These are phyloP conservation scores for Aspergillus melleus DNA, from an alignment of 2,329 filamentous ascomycete species.

Conservation along the genomic window DNA sequence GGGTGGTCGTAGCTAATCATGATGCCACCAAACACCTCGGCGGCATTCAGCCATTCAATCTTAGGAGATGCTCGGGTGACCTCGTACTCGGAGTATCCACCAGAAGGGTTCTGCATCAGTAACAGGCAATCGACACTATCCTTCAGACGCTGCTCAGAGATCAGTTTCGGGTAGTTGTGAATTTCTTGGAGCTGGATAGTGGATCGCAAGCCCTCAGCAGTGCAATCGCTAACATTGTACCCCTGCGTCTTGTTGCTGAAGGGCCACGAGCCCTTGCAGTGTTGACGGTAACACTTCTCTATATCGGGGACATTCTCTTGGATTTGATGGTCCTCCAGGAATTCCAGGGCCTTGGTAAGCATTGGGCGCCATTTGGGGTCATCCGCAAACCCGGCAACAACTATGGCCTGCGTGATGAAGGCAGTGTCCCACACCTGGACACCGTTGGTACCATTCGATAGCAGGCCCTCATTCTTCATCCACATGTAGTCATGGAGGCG, in stretches of 20 bases:
- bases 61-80: conserved; percentile 72
- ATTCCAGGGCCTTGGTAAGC: conserved; percentile 77
- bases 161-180: conserved; percentile 69
- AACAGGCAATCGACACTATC: conserved; percentile 89
- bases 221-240: conserved; percentile 93
- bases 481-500: conserved; percentile 84
- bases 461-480: conserved; percentile 89
- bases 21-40: conserved; percentile 93
- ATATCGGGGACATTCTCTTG: conserved; percentile 77
- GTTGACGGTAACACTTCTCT: conserved; percentile 81
- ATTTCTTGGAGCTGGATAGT: conserved; percentile 81
- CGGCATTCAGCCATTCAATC: conserved; percentile 86
- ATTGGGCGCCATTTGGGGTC: conserved; percentile 78
- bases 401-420: conserved; percentile 80
- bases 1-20: conserved; percentile 99
- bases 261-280: conserved; percentile 89
- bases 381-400: conserved; percentile 75
- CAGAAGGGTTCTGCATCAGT: conserved; percentile 83
- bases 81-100: conserved; percentile 90
- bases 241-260: conserved; percentile 93
- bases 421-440: conserved; percentile 97
- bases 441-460: conserved; percentile 96
- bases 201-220: conserved; percentile 84
- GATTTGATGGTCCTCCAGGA: conserved; percentile 89
- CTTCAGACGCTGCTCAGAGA: conserved; percentile 76